Base-by-base conservation (phyloP, 2,329 filamentous ascomycete species). In the Sarocladium oryzae region DNA sequence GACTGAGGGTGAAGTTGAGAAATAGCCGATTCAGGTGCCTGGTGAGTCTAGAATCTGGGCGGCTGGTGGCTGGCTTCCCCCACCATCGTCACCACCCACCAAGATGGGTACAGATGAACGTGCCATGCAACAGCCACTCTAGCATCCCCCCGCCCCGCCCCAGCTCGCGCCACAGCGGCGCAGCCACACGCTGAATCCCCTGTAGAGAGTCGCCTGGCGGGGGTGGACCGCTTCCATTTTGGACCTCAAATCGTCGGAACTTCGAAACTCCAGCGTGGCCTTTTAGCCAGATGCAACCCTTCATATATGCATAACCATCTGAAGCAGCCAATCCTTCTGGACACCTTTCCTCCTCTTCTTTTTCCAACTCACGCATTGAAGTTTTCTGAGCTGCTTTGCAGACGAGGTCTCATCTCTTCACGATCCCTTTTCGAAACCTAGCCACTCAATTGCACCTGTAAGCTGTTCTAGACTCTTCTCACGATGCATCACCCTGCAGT, bases 401-500 rank as follows among this genome's bases (percentile, higher is more conserved):
- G 16, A 40, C 18, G 13, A 8, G 8, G 20, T 9, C 36, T 37
- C 33, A 16, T 20, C n/a, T 33, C 28, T 32, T 45, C 51, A 35
- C 30, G 23, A 38, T 21, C 23, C 32, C 23, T 18, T 28, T n/a
- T 52, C 37, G n/a, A 18, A 46, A 28, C 11, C 24, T 28, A n/a
- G 33, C 38, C 28, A 24, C 28, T 43, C 15, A 26, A 33, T 30
- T 33, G 13, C 24, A 32, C 28, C 20, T n/a, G n/a, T 3, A 52
- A 18, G n/a, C 16, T 43, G 8, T 4, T 20, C 20, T 20, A 32
- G 10, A 26, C 10, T 38, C 30, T 37, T 33, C 18, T 50, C 60
- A 67, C 56, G 58, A 84, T 84, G 80, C 77, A 80, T 63, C 74
- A 73, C 55, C 65, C 74, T 62, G 68, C 71, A 56, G 66, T 75